A percentile compares a stretch with the other conserved stretches of the same genome.
Conservation (phyloP, 2,329 filamentous ascomycete genomes). For the Fusarium brevicatenulatum region DNA sequence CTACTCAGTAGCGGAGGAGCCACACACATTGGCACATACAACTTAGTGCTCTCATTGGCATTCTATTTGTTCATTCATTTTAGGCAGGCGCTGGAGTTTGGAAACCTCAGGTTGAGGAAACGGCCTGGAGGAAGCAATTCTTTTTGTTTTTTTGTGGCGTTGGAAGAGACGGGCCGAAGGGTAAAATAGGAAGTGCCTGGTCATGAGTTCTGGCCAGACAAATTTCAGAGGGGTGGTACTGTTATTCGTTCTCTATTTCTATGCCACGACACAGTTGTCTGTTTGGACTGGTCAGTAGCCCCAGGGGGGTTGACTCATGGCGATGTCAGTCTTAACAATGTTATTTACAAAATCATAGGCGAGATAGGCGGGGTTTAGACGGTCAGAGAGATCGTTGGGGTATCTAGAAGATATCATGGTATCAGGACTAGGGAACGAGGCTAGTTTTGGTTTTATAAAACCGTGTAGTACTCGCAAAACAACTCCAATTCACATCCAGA, state of each 20-base stretch:
- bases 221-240: conserved; percentile 21
- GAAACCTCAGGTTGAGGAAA: conserved; percentile 25
- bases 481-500: conserved; percentile 43
- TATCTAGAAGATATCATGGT: conserved; percentile 15
- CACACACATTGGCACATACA: conserved; percentile 23
- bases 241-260: conserved; percentile 23
- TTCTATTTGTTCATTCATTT: conserved; percentile 23
- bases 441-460: conserved; percentile 6
- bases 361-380: conserved; percentile 5
- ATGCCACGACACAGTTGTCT: conserved; percentile 24
- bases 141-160: conserved; percentile 35
- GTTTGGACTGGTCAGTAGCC: conserved; percentile 28
- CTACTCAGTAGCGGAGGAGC: conserved; percentile 49
- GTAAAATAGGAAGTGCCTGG: conserved; percentile 39
- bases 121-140: conserved; percentile 19
- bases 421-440: conserved; percentile 5
- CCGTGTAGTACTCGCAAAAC: conserved; percentile 22
- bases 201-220: conserved; percentile 28
- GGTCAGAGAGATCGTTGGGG: conserved; percentile 19
- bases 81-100: conserved; percentile 39
- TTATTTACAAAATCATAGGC: conserved; percentile 21
- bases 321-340: conserved; percentile 22
- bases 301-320: conserved; percentile 31
- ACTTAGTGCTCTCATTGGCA: conserved; percentile 36
- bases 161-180: conserved; percentile 26